Evolutionary conservation across 1,139 yeast species (phyloP).

Genomic region (Debaryomycetaceae sp.): DNA sequence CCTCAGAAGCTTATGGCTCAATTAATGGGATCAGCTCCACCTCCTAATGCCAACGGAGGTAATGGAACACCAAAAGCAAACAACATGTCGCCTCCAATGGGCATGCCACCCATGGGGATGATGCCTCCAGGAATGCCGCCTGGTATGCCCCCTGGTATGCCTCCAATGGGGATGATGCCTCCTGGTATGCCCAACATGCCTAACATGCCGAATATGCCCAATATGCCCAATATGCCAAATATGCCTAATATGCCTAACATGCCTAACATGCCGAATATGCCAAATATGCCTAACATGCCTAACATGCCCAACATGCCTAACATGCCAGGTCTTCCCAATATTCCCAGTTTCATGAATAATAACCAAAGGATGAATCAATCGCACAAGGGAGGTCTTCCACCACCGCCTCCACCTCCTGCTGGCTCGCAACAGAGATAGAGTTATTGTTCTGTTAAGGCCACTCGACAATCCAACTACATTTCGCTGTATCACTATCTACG

Average conservation of each 20-base stretch:
- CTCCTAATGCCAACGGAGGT: conserved; percentile 3
- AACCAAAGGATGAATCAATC: conserved; percentile 2
- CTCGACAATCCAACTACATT: background rate
- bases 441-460: background rate
- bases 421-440: background rate
- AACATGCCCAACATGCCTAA: conserved; percentile 12
- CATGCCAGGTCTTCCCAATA: conserved; percentile 8
- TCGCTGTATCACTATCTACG: background rate
- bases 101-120: conserved; percentile 18
- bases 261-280: conserved; percentile 14
- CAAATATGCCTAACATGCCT: conserved; percentile 14
- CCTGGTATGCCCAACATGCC: conserved; percentile 22
- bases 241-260: conserved; percentile 11
- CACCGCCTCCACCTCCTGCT: conserved; percentile 13
- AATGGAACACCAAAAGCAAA: conserved; percentile 9
- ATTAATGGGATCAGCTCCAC: conserved; percentile 30
- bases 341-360: conserved; percentile 14
- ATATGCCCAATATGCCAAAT: conserved; percentile 12
- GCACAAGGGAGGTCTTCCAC: conserved; percentile 16
- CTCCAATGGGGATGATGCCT: conserved; percentile 17
- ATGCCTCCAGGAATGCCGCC: conserved; percentile 20
- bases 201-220: conserved; percentile 19
- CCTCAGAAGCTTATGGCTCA: conserved; percentile 51
- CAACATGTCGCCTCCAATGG: conserved; percentile 19
- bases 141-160: conserved; percentile 11